These are phyloP conservation scores for Neurospora sp. DNA, from an alignment of 495 filamentous ascomycete species.

Conservation along the genomic window DNA sequence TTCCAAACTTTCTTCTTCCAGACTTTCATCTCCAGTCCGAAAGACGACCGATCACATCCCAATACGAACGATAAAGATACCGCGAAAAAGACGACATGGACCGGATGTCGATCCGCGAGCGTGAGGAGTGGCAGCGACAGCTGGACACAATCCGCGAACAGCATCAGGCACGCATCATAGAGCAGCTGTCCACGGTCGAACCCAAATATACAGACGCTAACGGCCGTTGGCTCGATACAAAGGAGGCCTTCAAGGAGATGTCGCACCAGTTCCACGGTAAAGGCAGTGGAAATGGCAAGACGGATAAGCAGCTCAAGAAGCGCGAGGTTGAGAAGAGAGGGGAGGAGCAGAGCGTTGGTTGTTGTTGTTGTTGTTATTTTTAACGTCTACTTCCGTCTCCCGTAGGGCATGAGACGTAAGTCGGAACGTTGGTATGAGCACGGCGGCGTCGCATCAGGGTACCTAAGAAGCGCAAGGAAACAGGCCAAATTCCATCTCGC, in stretches of 20 bases:
- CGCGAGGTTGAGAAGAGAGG: conserved; percentile 75
- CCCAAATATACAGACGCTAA: conserved; percentile 83
- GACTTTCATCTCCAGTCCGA: background rate
- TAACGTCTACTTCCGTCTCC: no score
- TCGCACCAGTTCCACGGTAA: conserved; percentile 98
- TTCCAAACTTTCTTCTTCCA: background rate
- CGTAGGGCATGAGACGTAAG: conserved; percentile 27
- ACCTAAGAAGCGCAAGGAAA: conserved; percentile 64
- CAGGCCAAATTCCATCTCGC: no score
- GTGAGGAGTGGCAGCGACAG: conserved; percentile 75
- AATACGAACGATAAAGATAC: background rate
- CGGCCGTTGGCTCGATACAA: conserved; percentile 75
- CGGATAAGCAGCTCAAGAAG: conserved; percentile 92
- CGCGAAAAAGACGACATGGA: conserved; percentile 28
- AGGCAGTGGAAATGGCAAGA: conserved; percentile 95
- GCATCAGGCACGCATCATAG: conserved; percentile 62
- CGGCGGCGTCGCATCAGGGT: conserved; percentile 61
- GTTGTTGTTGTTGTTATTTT: no score
- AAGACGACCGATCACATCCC: background rate
- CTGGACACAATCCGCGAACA: conserved; percentile 83
- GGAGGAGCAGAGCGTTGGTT: no score
- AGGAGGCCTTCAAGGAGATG: conserved; percentile 86
- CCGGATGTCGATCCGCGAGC: conserved; percentile 76
- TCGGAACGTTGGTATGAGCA: conserved; percentile 73
- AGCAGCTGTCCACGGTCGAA: conserved; percentile 71